Base-by-base conservation (phyloP, 495 filamentous ascomycete species). In the Podospora tetraspora region DNA sequence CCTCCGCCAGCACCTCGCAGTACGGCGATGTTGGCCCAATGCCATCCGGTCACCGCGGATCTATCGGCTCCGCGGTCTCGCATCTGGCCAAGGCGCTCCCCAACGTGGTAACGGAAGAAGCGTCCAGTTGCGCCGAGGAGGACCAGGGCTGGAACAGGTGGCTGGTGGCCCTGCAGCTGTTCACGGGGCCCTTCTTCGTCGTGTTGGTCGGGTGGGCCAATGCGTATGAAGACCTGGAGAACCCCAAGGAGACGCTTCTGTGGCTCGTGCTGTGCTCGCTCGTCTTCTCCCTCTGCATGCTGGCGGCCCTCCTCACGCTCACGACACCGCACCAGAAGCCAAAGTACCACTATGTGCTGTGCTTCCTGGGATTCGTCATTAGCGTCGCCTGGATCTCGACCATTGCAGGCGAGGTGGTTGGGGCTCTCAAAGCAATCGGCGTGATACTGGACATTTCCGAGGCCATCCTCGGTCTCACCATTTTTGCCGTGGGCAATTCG, bases 401-500 rank as follows among this genome's bases (percentile, higher is more conserved):
- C 13, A 92, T 99, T 60, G 96, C 96, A 16, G 92, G 92, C 25
- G 96, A 99, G 78, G 96, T 99, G 19, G 96, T 99, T 8, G 93
- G 92, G 56, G 90, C 97, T 23, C 86, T 99, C 43, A 98, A 98
- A 77, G 91, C 96, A 3, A 81, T 99, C 22, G 96, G 96, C 4
- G 92, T 98, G 11, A 93, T 99, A 37, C 79, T 97, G 24, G 87
- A 90, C 71, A 98, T 99, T 71, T 94, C 91, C 27, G 95, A 99
- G 81, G 96, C 96, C 9, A 94, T 99, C 68, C 83, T 99, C 3
- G 96, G 96, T 1, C 84, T 99, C 56, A 99, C 96, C 30, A 87
- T 99, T 59, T 99, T 99, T 76, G 96, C 96, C 1, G 93, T 98
- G 16, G 95, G 96, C 13, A 99, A 97, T 74, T 96, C 92, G 2